A percentile compares a stretch with the other conserved stretches of the same genome.
Conservation (phyloP, 2,329 filamentous ascomycete genomes). For the Penicillium corylophilum region DNA sequence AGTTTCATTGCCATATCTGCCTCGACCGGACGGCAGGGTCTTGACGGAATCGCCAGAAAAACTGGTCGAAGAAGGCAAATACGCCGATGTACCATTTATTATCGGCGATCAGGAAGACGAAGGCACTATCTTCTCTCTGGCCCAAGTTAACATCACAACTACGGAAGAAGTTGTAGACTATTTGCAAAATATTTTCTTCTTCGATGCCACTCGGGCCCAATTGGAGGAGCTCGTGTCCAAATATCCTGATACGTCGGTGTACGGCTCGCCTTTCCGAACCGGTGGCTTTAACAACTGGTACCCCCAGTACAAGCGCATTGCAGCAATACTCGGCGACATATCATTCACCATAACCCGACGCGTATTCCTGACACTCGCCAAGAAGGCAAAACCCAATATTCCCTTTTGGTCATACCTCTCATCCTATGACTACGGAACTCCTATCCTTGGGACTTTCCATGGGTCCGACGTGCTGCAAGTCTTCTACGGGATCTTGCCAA, state of each 20-base stretch:
- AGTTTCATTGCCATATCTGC: conserved; percentile 70
- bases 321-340: conserved; percentile 72
- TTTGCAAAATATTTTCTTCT: conserved; percentile 61
- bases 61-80: conserved; percentile 54
- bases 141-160: conserved; percentile 67
- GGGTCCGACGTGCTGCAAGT: conserved; percentile 67
- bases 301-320: conserved; percentile 73
- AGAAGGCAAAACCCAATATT: conserved; percentile 54
- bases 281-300: conserved; percentile 68
- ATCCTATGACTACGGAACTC: conserved; percentile 69
- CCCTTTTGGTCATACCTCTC: conserved; percentile 73
- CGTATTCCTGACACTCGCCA: conserved; percentile 55
- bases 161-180: conserved; percentile 61
- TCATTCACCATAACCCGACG: conserved; percentile 72
- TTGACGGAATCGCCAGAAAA: conserved; percentile 64
- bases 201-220: conserved; percentile 50
- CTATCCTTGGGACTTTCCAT: conserved; percentile 75
- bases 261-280: conserved; percentile 72
- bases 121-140: conserved; percentile 71
- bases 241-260: conserved; percentile 58
- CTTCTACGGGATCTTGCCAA: conserved; percentile 63
- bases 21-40: conserved; percentile 66
- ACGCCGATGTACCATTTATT: conserved; percentile 62
- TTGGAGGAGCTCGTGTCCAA: conserved; percentile 59
- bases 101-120: conserved; percentile 79